A percentile compares a stretch with the other conserved stretches of the same genome.
phyloP scores from a whole-genome alignment of 306 rosid species.

The Fagus crenata region DNA sequence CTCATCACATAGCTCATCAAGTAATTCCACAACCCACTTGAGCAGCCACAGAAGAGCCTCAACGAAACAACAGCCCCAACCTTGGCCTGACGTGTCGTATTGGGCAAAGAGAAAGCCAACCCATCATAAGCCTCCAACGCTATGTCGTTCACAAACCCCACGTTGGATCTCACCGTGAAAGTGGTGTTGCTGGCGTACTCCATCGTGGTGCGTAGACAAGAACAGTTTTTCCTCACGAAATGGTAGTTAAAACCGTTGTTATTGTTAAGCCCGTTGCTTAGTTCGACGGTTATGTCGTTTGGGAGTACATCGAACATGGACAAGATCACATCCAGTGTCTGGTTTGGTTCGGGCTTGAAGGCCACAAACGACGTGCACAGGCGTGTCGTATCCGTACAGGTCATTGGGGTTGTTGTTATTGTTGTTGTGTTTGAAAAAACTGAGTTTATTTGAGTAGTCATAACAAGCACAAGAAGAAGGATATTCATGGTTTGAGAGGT shows the following conservation, averaged over 20 bases:
- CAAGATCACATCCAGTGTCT: slow-evolving; percentile 57
- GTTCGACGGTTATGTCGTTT: slow-evolving; percentile 72
- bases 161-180: slow-evolving; percentile 68
- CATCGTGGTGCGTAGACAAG: slow-evolving; percentile 58
- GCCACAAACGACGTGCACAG: slow-evolving; percentile 88
- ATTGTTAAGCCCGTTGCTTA: slow-evolving; percentile 9
- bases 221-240: slow-evolving; percentile 81
- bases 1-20: slow-evolving; percentile 84
- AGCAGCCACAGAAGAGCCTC: slow-evolving; percentile 88
- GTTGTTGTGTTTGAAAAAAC: slow-evolving; percentile 38
- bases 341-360: slow-evolving; percentile 58
- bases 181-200: slow-evolving; percentile 74
- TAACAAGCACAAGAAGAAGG: slow-evolving; percentile 33
- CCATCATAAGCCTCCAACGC: slow-evolving; percentile 80
- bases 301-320: slow-evolving; percentile 93
- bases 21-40: slow-evolving; percentile 90
- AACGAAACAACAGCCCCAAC: slow-evolving; percentile 75
- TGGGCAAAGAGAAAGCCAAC: slow-evolving; percentile 51
- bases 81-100: slow-evolving; percentile 56
- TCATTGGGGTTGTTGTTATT: slow-evolving; percentile 51
- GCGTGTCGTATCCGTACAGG: slow-evolving; percentile 74
- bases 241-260: slow-evolving; percentile 51
- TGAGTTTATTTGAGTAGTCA: slow-evolving; percentile 35
- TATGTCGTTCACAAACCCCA: slow-evolving; percentile 61
- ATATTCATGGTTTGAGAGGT: slow-evolving; percentile 44